These are phyloP conservation scores for Aspergillus sp. DNA, from an alignment of 2,329 filamentous ascomycete species.

Conservation along the genomic window DNA sequence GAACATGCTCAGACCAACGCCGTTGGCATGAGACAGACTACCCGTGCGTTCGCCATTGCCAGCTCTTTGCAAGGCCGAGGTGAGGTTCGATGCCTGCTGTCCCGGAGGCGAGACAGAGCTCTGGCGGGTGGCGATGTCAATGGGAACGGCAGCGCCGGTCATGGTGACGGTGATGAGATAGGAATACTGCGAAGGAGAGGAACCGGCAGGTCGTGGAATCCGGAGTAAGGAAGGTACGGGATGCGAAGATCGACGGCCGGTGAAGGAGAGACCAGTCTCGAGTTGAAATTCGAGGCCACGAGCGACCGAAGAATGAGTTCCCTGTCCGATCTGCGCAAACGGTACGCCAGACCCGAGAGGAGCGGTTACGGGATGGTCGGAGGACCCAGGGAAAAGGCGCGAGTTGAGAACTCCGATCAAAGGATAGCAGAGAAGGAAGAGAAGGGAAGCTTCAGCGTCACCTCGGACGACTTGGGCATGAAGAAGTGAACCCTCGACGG, in stretches of 20 bases:
- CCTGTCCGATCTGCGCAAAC: constrained; percentile 43
- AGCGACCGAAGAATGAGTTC: constrained; percentile 41
- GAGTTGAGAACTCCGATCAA: constrained; percentile 46
- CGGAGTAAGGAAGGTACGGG: constrained; percentile 23
- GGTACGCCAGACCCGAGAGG: constrained; percentile 49
- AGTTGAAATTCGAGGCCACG: constrained; percentile 46
- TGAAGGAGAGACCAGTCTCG: constrained; percentile 27
- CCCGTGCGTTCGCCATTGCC: constrained; percentile 43
- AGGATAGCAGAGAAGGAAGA: constrained; percentile 54
- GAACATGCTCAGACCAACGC: constrained; percentile 37
- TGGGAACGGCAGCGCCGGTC: constrained; percentile 55
- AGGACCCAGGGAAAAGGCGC: constrained; percentile 52
- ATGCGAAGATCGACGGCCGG: constrained; percentile 33
- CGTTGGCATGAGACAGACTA: constrained; percentile 46
- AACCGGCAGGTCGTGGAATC: constrained; percentile 24
- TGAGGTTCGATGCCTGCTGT: constrained; percentile 63
- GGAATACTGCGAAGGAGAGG: constrained; percentile 42
- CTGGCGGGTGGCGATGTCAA: constrained; percentile 60
- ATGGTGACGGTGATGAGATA: constrained; percentile 42
- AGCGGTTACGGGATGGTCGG: constrained; percentile 44
- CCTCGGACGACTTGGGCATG: constrained; percentile 55
- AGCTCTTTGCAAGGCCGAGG: constrained; percentile 58
- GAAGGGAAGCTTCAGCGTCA: constrained; percentile 32
- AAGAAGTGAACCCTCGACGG: constrained; percentile 33
- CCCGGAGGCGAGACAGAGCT: constrained; percentile 58